A percentile compares a stretch with the other conserved stretches of the same genome.
phyloP scores from a whole-genome alignment of 352 stramenopile genomes.

The Globisporangium yorkense region DNA sequence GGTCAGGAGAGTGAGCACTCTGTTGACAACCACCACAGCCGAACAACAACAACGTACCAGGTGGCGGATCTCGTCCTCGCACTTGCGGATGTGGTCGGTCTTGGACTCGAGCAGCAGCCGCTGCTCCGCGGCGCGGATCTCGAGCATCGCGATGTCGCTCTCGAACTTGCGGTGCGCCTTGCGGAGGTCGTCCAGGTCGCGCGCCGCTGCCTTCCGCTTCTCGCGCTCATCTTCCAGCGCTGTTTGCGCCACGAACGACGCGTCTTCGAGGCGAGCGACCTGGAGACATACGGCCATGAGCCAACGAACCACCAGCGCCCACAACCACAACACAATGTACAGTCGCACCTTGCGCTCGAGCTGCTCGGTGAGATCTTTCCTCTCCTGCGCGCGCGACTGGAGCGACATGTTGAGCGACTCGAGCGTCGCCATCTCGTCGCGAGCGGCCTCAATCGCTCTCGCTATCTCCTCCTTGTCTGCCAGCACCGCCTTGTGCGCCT shows the following conservation, averaged over 20 bases:
- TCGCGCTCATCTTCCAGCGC: conserved; percentile 61
- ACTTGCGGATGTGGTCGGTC: conserved; percentile 56
- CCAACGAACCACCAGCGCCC: neutral
- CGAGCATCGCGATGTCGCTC: conserved; percentile 53
- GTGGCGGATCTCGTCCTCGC: conserved; percentile 61
- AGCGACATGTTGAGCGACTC: conserved; percentile 58
- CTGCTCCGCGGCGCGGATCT: conserved; percentile 58
- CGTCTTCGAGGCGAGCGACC: conserved; percentile 50
- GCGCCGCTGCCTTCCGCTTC: conserved; percentile 29
- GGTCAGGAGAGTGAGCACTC: neutral
- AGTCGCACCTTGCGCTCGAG: conserved; percentile 53
- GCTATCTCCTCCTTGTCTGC: conserved; percentile 55
- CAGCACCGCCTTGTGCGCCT: conserved; percentile 62
- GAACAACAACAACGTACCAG: conserved; percentile 31
- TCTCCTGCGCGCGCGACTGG: conserved; percentile 51
- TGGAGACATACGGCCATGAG: conserved; percentile 14
- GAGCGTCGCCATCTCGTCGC: conserved; percentile 41
- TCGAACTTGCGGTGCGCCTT: conserved; percentile 66
- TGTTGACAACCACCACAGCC: neutral
- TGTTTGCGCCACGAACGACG: conserved; percentile 30
- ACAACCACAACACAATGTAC: neutral
- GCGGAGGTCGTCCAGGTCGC: conserved; percentile 58
- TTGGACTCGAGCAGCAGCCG: conserved; percentile 49
- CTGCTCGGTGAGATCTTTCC: conserved; percentile 54
- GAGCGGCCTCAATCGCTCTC: conserved; percentile 37